A percentile compares a stretch with the other conserved stretches of the same genome.
phyloP scores from a whole-genome alignment of 768 basidiomycete species.

The Mycena galopus region DNA sequence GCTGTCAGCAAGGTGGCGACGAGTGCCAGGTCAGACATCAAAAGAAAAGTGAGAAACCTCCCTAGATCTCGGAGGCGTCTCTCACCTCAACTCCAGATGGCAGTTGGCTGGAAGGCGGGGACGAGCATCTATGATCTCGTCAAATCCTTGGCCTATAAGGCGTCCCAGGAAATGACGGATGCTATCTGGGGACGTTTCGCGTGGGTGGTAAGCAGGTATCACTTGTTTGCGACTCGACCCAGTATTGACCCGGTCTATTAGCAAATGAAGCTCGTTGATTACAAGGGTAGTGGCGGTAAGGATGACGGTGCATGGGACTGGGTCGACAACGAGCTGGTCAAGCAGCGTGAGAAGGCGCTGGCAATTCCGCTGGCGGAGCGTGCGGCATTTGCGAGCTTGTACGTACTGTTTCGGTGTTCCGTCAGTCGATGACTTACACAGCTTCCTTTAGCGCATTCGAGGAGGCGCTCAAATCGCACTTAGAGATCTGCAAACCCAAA shows the following conservation, averaged over 20 bases:
- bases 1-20: background rate
- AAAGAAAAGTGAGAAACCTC: background rate
- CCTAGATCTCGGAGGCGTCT: too few species aligned
- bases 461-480: background rate
- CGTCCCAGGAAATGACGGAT: slow-evolving; percentile 6
- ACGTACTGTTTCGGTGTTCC: background rate
- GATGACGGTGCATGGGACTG: background rate
- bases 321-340: background rate
- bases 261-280: slow-evolving; percentile 4
- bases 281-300: background rate
- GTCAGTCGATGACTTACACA: background rate
- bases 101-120: background rate
- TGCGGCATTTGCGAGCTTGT: background rate
- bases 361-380: background rate
- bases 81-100: too few species aligned
- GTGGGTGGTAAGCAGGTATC: background rate
- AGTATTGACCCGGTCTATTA: background rate
- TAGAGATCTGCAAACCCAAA: background rate
- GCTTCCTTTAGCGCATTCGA: slow-evolving; percentile 8
- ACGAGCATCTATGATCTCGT: background rate
- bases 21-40: background rate
- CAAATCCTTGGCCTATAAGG: background rate
- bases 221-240: slow-evolving; percentile 3
- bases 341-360: background rate
- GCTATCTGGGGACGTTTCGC: background rate